Evolutionary conservation across 1,284 basidiomycete species (phyloP).

Genomic region (Rhodotorula sp.): DNA sequence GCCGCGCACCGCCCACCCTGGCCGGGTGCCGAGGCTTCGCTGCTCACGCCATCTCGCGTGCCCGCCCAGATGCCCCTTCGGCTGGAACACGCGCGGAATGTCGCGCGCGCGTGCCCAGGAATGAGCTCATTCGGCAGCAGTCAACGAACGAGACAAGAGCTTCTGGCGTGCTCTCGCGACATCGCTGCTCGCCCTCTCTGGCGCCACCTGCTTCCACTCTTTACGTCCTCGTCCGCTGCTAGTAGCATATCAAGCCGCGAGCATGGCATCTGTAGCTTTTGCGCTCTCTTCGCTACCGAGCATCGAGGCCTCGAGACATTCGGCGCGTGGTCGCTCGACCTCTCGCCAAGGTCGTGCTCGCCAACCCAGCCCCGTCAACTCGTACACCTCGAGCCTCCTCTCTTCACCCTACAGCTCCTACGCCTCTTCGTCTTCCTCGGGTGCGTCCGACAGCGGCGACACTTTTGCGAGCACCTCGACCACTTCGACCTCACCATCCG

Average conservation of each 20-base stretch:
- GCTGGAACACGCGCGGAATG: too few species aligned
- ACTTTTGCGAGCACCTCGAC: neutral
- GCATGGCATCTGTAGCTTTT: too few species aligned
- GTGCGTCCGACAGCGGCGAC: neutral
- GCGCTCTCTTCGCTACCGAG: neutral
- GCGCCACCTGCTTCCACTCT: neutral
- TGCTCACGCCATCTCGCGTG: too few species aligned
- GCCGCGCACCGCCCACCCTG: too few species aligned
- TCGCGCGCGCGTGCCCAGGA: too few species aligned
- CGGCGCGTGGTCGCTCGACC: neutral
- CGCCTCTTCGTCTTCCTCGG: neutral
- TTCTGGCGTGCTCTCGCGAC: neutral
- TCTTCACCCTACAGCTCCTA: neutral
- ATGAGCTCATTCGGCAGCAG: neutral
- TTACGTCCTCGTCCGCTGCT: neutral
- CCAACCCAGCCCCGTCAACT: neutral
- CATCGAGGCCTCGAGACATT: neutral
- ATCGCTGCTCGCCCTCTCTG: neutral
- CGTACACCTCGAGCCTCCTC: neutral
- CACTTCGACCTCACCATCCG: neutral
- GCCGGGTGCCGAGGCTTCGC: too few species aligned
- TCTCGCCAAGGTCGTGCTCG: conserved; percentile 1
- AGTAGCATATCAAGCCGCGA: too few species aligned
- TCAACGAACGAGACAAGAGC: neutral
- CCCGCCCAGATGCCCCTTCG: too few species aligned